phyloP scores from a whole-genome alignment of 768 basidiomycete genomes.

The Hirschioporus abietinus region DNA sequence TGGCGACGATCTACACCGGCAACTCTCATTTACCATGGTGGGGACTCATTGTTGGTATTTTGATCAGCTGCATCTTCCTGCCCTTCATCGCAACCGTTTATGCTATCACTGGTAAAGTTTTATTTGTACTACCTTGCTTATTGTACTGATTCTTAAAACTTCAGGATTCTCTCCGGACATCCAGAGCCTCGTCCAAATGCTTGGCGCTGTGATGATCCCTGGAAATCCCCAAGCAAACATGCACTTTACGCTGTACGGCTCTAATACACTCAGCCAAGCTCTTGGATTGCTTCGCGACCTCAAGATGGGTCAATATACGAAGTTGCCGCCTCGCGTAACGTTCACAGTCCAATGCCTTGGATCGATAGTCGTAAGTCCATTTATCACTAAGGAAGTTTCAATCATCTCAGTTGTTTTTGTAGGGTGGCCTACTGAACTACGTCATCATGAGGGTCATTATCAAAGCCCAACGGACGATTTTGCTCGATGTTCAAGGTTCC shows the following conservation, averaged over 20 bases:
- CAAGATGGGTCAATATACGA: constrained; percentile 50
- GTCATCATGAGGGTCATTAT: constrained; percentile 31
- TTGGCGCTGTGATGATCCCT: constrained; percentile 42
- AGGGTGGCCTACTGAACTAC: constrained; percentile 28
- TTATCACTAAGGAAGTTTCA: constrained; percentile 27
- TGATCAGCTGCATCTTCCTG: constrained; percentile 44
- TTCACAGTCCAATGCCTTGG: constrained; percentile 56
- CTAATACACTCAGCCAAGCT: constrained; percentile 42
- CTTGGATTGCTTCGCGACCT: constrained; percentile 51
- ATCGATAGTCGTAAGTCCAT: constrained; percentile 46
- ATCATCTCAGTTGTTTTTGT: no score
- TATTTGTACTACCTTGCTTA: constrained; percentile 23
- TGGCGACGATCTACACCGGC: constrained; percentile 49
- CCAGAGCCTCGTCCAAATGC: constrained; percentile 40
- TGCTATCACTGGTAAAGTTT: constrained; percentile 42
- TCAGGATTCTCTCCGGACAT: constrained; percentile 12
- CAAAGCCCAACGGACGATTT: constrained; percentile 33
- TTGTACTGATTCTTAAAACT: constrained; percentile 24
- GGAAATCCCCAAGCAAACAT: constrained; percentile 49
- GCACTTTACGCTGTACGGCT: constrained; percentile 33
- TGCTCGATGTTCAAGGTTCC: constrained; percentile 46
- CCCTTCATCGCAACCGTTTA: constrained; percentile 51
- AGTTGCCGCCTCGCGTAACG: constrained; percentile 59
- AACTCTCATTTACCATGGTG: constrained; percentile 53
- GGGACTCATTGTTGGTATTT: constrained; percentile 44